Conservation (phyloP, 1,139 yeast genomes). For the Kurtzmaniella natalensis region DNA sequence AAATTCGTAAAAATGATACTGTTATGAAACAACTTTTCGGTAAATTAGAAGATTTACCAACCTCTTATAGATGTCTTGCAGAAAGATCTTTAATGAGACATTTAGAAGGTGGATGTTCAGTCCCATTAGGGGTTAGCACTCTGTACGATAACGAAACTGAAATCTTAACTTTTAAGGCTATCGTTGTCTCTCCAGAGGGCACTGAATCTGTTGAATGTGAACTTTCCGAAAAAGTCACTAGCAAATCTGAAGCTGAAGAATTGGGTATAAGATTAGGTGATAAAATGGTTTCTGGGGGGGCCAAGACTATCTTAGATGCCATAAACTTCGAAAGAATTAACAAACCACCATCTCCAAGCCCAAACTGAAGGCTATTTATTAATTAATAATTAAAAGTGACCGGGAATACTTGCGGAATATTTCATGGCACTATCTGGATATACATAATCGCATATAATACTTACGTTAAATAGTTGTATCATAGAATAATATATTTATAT, state of each 20-base stretch:
- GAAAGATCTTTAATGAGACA: constrained; percentile 85
- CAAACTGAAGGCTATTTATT: too few species aligned
- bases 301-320: constrained; percentile 72
- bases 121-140: constrained; percentile 90
- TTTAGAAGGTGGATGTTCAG: constrained; percentile 96
- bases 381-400: too few species aligned
- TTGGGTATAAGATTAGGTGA: constrained; percentile 73
- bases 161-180: constrained; percentile 53
- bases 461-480: too few species aligned
- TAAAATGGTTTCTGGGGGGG: constrained; percentile 68
- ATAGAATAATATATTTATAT: too few species aligned
- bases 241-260: constrained; percentile 59
- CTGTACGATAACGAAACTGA: constrained; percentile 42
- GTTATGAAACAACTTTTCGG: constrained; percentile 54
- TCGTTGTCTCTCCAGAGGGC: constrained; percentile 88
- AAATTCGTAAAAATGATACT: constrained; percentile 69
- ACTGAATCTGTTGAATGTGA: constrained; percentile 56
- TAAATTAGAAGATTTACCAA: constrained; percentile 60
- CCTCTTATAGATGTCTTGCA: constrained; percentile 79
- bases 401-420: too few species aligned
- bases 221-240: constrained; percentile 27
- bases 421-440: too few species aligned
- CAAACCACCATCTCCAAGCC: constrained; percentile 23
- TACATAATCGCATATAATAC: too few species aligned
- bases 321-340: constrained; percentile 68